Evolutionary conservation across 345 rosid species (phyloP).

Genomic region (Microcos paniculata): DNA sequence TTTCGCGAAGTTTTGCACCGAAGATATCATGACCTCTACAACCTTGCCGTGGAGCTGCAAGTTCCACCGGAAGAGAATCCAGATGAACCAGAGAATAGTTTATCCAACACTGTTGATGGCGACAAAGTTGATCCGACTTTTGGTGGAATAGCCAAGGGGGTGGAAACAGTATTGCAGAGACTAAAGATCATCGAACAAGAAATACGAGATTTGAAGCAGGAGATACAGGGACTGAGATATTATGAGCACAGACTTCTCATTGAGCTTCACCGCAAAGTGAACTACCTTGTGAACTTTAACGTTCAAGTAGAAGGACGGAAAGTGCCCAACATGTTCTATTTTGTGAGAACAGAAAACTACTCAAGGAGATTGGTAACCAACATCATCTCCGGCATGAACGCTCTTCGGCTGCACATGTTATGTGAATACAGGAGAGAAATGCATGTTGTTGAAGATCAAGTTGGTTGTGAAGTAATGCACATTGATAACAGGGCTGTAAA

Average conservation of each 20-base stretch:
- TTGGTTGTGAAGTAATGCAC: conserved; percentile 89
- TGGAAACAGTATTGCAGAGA: conserved; percentile 81
- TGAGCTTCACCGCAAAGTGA: conserved; percentile 86
- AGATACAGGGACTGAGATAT: conserved; percentile 92
- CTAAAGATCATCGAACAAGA: conserved; percentile 92
- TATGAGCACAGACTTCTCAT: conserved; percentile 83
- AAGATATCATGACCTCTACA: conserved; percentile 77
- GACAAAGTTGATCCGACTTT: conserved; percentile 76
- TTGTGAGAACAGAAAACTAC: conserved; percentile 77
- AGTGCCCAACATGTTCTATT: conserved; percentile 90
- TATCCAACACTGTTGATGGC: conserved; percentile 24
- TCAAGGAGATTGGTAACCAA: conserved; percentile 78
- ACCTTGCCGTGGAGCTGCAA: conserved; percentile 84
- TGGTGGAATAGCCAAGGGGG: conserved; percentile 88
- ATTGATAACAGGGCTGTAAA: conserved; percentile 74
- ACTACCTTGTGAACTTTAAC: conserved; percentile 87
- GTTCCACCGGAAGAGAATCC: conserved; percentile 53
- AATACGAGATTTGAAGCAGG: conserved; percentile 90
- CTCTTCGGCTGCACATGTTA: conserved; percentile 85
- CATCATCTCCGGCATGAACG: conserved; percentile 76
- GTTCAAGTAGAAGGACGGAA: conserved; percentile 81
- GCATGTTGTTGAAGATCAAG: conserved; percentile 88
- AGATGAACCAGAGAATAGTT: conserved; percentile 38
- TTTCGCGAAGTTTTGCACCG: conserved; percentile 85
- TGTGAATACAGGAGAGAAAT: conserved; percentile 86